phyloP scores from a whole-genome alignment of 305 asterid genomes.

The Fraxinus albicans region DNA sequence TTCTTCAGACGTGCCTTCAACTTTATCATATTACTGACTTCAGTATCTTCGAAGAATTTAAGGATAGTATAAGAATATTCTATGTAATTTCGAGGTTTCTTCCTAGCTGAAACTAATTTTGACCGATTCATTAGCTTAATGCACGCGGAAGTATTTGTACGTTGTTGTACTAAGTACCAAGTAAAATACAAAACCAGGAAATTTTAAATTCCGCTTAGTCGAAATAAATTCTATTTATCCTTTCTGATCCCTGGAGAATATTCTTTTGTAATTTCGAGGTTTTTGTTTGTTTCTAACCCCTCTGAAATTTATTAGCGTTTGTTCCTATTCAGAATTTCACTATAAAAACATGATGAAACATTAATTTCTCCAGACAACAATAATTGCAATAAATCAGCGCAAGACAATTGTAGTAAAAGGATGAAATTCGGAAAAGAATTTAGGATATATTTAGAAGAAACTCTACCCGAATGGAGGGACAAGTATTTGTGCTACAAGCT shows the following conservation, averaged over 20 bases:
- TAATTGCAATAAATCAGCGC: constrained; percentile 10
- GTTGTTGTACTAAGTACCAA: not conserved
- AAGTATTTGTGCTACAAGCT: constrained; percentile 79
- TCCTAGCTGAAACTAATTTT: not conserved
- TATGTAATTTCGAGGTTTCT: not conserved
- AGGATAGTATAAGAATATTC: not conserved
- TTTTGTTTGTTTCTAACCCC: constrained; percentile 1
- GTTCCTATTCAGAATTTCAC: not conserved
- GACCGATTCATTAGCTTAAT: not conserved
- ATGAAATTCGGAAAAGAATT: constrained; percentile 97
- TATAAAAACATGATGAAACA: not conserved
- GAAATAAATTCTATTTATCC: not conserved
- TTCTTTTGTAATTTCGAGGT: constrained; percentile 12
- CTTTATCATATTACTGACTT: no score
- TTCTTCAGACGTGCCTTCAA: no score
- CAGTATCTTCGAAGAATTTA: not conserved
- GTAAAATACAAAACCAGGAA: not conserved
- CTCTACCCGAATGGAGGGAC: constrained; percentile 95
- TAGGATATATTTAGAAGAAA: constrained; percentile 71
- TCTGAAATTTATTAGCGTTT: not conserved
- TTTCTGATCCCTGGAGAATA: not conserved
- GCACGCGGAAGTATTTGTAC: not conserved
- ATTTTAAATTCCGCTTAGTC: not conserved
- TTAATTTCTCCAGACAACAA: not conserved
- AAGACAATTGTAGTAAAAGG: not conserved